Percentiles rank a stretch among this genome's conserved stretches.
These are phyloP conservation scores for Paxillus involutus DNA, from an alignment of 768 basidiomycete genomes.

Conservation along the genomic window DNA sequence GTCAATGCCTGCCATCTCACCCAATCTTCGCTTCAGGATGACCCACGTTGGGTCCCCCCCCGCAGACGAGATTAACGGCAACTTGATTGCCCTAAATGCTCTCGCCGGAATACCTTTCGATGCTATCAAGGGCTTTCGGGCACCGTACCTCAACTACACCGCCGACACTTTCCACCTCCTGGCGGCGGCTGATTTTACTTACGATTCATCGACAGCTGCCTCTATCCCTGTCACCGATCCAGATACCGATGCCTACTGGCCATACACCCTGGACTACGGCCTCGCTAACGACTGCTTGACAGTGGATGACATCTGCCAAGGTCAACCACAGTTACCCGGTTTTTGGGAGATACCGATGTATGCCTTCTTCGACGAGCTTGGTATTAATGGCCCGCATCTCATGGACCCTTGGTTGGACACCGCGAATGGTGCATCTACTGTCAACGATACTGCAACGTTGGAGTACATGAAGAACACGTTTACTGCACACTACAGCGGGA, in stretches of 20 bases:
- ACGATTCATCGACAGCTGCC: slow-evolving; percentile 65
- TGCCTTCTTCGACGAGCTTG: slow-evolving; percentile 64
- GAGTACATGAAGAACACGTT: slow-evolving; percentile 76
- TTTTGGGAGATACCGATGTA: slow-evolving; percentile 90
- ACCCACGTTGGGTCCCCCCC: slow-evolving; percentile 70
- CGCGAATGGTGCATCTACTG: slow-evolving; percentile 48
- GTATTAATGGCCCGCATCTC: slow-evolving; percentile 57
- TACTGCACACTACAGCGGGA: slow-evolving; percentile 68
- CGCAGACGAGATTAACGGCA: slow-evolving; percentile 70
- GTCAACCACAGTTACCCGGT: slow-evolving; percentile 69
- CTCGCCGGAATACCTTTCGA: slow-evolving; percentile 73
- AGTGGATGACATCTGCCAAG: slow-evolving; percentile 57
- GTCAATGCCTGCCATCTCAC: not conserved
- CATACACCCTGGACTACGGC: slow-evolving; percentile 78
- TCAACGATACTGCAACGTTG: slow-evolving; percentile 64
- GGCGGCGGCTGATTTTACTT: slow-evolving; percentile 57
- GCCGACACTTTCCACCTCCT: slow-evolving; percentile 61
- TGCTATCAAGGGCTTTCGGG: slow-evolving; percentile 70
- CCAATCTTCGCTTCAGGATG: slow-evolving; percentile 38
- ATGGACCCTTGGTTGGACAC: slow-evolving; percentile 84
- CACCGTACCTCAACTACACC: slow-evolving; percentile 71
- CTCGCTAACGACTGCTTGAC: slow-evolving; percentile 75
- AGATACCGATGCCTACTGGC: slow-evolving; percentile 78
- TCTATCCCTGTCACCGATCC: slow-evolving; percentile 66
- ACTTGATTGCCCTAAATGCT: slow-evolving; percentile 75